Base-by-base conservation (phyloP, 768 basidiomycete genomes). In the Trametes coccinea region DNA sequence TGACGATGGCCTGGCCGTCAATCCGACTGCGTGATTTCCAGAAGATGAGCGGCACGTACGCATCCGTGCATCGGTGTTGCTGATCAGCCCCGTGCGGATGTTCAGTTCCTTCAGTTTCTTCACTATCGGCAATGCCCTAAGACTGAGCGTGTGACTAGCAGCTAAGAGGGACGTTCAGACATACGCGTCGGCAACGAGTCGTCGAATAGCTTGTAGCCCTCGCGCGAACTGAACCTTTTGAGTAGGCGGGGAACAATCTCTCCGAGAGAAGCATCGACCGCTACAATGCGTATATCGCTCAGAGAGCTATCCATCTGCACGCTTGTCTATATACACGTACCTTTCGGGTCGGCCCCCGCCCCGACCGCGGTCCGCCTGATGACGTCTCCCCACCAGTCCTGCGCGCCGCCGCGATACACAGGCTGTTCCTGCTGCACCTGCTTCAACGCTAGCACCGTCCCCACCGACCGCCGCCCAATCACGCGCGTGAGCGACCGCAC, bases 301-400 rank as follows among this genome's bases (percentile, higher is more conserved):
- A 50, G 41, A 6, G 13, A 39, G 13, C 8, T 14, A 14, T 5
- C 29, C 16, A 4, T 10, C 30, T 4, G 14, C 2, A 10, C 7
- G 14, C 27, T 30, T 37, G 31, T 9, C 6, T 48, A 67, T 53
- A 50, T 13, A 31, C 14, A 65, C 77, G 63, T 61, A 86, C 88
- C 80, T 67, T 76, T 70, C 50, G 80, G 70, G 72, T 88, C 77
- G 3, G 86, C 91, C 0, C 89, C 90, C 45, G 91, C 89, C 3
- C 85, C 89, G 2, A 90, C 72, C 16, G 90, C 91, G 40, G 92
- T 93, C 59, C 82, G 75, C 59, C 77, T 78, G 62, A 93, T 86
- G 41, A 93, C 90, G 63, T 90, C 86, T n/a, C 77, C 72, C 92
- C 92, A 93, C 90, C 90, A 93, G 2, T 69, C 72, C 34, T 80